phyloP scores from a whole-genome alignment of 2,329 filamentous ascomycete species.

The Dothideomycetes sp. region DNA sequence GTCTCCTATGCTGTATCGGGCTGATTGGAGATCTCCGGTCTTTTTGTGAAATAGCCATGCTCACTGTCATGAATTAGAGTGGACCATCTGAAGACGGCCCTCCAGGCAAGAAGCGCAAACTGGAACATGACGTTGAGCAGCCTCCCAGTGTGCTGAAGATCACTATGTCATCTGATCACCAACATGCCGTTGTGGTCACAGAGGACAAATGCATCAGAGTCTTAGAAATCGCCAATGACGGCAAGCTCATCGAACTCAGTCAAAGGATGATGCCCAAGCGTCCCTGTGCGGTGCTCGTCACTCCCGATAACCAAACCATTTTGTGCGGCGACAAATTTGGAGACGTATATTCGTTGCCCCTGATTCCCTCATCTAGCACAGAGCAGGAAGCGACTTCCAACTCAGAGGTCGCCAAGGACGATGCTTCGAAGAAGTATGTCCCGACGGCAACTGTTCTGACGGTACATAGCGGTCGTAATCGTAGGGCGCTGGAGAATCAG shows the following conservation, averaged over 20 bases:
- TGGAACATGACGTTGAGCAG: slow-evolving; percentile 19
- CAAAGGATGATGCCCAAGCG: slow-evolving; percentile 83
- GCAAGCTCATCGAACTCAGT: slow-evolving; percentile 57
- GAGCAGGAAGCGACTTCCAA: slow-evolving; percentile 19
- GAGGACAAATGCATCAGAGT: slow-evolving; percentile 89
- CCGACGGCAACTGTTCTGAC: slow-evolving; percentile 50
- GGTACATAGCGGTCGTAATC: slow-evolving; percentile 54
- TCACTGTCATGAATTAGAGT: neutral
- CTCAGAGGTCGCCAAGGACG: slow-evolving; percentile 17
- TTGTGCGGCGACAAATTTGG: slow-evolving; percentile 91
- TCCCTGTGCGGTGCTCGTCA: slow-evolving; percentile 65
- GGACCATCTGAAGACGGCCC: slow-evolving; percentile 21
- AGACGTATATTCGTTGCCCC: slow-evolving; percentile 82
- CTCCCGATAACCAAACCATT: slow-evolving; percentile 61
- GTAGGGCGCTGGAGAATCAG: slow-evolving; percentile 49
- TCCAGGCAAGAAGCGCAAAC: slow-evolving; percentile 34
- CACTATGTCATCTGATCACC: slow-evolving; percentile 52
- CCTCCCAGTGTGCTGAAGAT: slow-evolving; percentile 57
- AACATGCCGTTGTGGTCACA: slow-evolving; percentile 67
- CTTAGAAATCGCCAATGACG: slow-evolving; percentile 57
- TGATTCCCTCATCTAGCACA: slow-evolving; percentile 41
- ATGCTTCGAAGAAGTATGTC: slow-evolving; percentile 31
- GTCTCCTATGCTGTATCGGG: neutral
- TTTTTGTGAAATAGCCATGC: neutral
- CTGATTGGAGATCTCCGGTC: slow-evolving; percentile 8